Conservation (phyloP, 2,329 filamentous ascomycete species). For the Ceratocystiopsis brevicomis region DNA sequence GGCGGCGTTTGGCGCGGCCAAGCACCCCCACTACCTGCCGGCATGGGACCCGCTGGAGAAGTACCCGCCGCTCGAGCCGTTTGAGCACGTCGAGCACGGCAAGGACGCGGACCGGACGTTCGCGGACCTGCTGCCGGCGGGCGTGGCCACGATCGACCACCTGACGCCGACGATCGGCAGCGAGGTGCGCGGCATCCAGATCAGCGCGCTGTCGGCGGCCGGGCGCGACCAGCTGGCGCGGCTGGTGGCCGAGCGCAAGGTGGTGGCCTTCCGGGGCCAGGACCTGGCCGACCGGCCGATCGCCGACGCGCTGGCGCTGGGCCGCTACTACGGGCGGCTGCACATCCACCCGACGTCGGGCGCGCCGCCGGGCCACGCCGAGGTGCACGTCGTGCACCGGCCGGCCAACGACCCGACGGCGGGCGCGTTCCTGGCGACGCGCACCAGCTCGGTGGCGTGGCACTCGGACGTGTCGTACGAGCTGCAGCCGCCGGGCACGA, state of each 20-base stretch:
- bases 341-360: slow-evolving; percentile 59
- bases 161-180: slow-evolving; percentile 50
- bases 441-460: slow-evolving; percentile 55
- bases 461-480: slow-evolving; percentile 7
- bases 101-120: slow-evolving; percentile 46
- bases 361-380: slow-evolving; percentile 46
- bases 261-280: slow-evolving; percentile 52
- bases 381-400: slow-evolving; percentile 56
- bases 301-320: slow-evolving; percentile 42
- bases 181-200: slow-evolving; percentile 47
- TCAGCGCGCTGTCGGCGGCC: slow-evolving; percentile 40
- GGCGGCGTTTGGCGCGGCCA: slow-evolving; percentile 7
- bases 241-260: slow-evolving; percentile 49
- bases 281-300: slow-evolving; percentile 47
- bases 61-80: slow-evolving; percentile 42
- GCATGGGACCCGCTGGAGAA: slow-evolving; percentile 40
- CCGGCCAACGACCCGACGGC: slow-evolving; percentile 43
- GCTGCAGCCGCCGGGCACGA: slow-evolving; percentile 38
- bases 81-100: slow-evolving; percentile 51
- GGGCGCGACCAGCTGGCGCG: slow-evolving; percentile 53
- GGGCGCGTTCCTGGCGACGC: slow-evolving; percentile 39
- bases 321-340: slow-evolving; percentile 39
- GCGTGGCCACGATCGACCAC: slow-evolving; percentile 27
- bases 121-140: slow-evolving; percentile 39
- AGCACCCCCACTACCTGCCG: slow-evolving; percentile 46